These are phyloP conservation scores for Collybia mongolica DNA, from an alignment of 768 basidiomycete species.

Conservation along the genomic window DNA sequence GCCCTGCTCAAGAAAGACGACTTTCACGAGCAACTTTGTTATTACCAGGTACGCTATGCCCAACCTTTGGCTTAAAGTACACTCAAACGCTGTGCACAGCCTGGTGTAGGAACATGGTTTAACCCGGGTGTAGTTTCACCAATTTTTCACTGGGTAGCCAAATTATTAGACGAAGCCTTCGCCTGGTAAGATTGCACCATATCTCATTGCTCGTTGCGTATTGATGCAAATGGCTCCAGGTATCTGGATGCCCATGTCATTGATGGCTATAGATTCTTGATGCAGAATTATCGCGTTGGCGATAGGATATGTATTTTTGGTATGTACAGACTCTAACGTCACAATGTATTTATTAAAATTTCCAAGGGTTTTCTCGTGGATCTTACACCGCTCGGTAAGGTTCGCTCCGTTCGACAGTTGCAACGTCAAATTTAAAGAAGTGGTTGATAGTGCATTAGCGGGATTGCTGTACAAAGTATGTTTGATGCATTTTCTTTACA, in stretches of 20 bases:
- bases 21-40: conserved; percentile 20
- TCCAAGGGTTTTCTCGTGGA: conserved; percentile 69
- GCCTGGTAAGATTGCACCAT: conserved; percentile 53
- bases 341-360: not conserved
- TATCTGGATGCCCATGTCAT: conserved; percentile 71
- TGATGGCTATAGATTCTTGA: conserved; percentile 74
- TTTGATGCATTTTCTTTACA: not conserved
- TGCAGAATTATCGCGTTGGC: conserved; percentile 70
- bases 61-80: conserved; percentile 23
- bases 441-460: conserved; percentile 54
- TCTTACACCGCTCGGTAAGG: conserved; percentile 39
- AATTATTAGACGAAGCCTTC: conserved; percentile 62
- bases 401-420: not conserved
- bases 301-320: conserved; percentile 78
- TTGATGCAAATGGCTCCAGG: conserved; percentile 31
- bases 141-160: conserved; percentile 54
- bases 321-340: conserved; percentile 24
- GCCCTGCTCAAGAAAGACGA: conserved; percentile 27
- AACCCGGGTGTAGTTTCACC: conserved; percentile 67
- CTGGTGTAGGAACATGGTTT: conserved; percentile 51
- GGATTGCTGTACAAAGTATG: conserved; percentile 70
- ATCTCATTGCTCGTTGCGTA: not conserved
- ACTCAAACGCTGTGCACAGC: conserved; percentile 19
- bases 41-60: not conserved
- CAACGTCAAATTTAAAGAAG: not conserved